Conservation (phyloP, 495 filamentous ascomycete species). For the Talaromyces adpressus region DNA sequence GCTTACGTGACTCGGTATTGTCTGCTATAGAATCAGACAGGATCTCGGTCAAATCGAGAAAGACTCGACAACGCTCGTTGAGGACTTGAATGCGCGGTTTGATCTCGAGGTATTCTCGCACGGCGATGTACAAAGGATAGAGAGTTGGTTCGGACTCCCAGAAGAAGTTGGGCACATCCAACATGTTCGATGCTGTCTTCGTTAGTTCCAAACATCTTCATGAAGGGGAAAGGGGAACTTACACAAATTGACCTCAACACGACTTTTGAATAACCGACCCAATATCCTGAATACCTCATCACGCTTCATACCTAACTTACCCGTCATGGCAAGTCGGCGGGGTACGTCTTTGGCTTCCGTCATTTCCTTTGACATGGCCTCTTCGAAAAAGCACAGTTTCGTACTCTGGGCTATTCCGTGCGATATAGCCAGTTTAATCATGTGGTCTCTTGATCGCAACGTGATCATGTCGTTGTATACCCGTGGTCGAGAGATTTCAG, state of each 20-base stretch:
- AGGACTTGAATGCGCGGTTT: constrained; percentile 88
- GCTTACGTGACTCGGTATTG: constrained; percentile 75
- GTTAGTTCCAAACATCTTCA: constrained; percentile 6
- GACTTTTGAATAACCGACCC: constrained; percentile 82
- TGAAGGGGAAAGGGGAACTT: constrained; percentile 26
- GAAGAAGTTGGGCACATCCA: constrained; percentile 98
- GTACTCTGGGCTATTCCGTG: constrained; percentile 98
- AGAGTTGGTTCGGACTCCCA: constrained; percentile 96
- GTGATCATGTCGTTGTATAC: constrained; percentile 99
- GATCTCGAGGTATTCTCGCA: constrained; percentile 97
- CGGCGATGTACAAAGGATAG: constrained; percentile 87
- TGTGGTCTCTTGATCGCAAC: constrained; percentile 86
- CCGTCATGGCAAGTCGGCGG: constrained; percentile 78
- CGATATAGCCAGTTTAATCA: constrained; percentile 96
- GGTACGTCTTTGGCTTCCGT: constrained; percentile 85
- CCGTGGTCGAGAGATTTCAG: constrained; percentile 72
- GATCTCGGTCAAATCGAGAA: constrained; percentile 94
- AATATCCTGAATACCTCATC: constrained; percentile 89
- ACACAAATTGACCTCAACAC: constrained; percentile 98
- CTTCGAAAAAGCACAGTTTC: constrained; percentile 94
- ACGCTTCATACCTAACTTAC: constrained; percentile 83
- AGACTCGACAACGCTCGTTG: constrained; percentile 94
- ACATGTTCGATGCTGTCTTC: constrained; percentile 78
- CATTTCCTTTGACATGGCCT: constrained; percentile 94
- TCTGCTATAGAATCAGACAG: constrained; percentile 87